Evolutionary conservation across 2,329 filamentous ascomycete genomes (phyloP).

Genomic region (Aureobasidium sp.): DNA sequence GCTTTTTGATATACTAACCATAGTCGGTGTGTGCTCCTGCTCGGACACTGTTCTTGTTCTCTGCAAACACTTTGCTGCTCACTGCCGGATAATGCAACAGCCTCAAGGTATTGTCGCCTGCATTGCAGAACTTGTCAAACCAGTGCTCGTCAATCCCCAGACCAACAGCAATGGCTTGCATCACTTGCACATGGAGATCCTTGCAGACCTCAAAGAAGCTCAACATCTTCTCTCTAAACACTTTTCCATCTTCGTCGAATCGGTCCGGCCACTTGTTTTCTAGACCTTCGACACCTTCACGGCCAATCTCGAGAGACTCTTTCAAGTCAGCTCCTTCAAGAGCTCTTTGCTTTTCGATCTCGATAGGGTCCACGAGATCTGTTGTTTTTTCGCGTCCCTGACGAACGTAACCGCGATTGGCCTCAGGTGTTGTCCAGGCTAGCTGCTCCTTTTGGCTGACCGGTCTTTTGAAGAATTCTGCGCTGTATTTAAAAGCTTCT

Average conservation of each 20-base stretch:
- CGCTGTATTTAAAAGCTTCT: constrained; percentile 41
- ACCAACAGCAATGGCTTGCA: constrained; percentile 56
- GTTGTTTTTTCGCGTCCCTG: constrained; percentile 62
- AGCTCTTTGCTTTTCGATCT: constrained; percentile 52
- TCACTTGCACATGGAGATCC: constrained; percentile 64
- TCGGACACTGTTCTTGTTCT: constrained; percentile 46
- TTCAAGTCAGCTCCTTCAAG: constrained; percentile 47
- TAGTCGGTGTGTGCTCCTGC: constrained; percentile 73
- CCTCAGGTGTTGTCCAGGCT: constrained; percentile 52
- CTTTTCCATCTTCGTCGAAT: constrained; percentile 45
- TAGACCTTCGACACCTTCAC: constrained; percentile 51
- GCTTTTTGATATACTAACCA: constrained; percentile 27
- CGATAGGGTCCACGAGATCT: constrained; percentile 45
- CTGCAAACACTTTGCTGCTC: constrained; percentile 49
- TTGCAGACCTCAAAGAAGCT: constrained; percentile 70
- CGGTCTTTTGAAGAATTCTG: constrained; percentile 62
- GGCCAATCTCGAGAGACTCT: constrained; percentile 55
- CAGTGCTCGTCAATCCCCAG: constrained; percentile 60
- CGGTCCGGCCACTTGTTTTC: constrained; percentile 73
- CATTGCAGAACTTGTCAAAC: constrained; percentile 70
- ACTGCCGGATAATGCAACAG: constrained; percentile 46
- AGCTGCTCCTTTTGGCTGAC: constrained; percentile 56
- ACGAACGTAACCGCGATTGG: constrained; percentile 43
- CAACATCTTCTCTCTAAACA: constrained; percentile 66
- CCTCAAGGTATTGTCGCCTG: constrained; percentile 55